phyloP scores from a whole-genome alignment of 1,139 yeast species.

The Protomyces inundatus region DNA sequence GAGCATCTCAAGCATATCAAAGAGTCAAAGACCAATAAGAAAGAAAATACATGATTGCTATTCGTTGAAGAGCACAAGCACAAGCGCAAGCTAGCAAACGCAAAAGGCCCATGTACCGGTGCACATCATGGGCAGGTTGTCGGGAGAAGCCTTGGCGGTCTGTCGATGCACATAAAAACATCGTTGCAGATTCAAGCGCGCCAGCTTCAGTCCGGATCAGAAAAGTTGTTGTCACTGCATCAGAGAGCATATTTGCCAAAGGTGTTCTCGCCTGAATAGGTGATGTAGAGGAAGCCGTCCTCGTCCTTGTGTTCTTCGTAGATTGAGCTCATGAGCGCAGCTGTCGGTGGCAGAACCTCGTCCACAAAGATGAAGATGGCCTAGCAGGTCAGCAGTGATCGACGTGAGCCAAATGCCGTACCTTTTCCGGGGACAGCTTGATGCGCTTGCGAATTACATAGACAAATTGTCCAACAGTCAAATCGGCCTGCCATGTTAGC shows the following conservation, averaged over 20 bases:
- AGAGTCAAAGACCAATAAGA: too few relatives aligned
- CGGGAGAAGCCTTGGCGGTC: too few relatives aligned
- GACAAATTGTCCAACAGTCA: constrained; percentile 96
- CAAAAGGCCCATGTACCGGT: too few relatives aligned
- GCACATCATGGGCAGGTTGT: too few relatives aligned
- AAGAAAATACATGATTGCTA: too few relatives aligned
- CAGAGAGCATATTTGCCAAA: not conserved
- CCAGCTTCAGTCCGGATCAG: too few relatives aligned
- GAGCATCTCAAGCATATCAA: too few relatives aligned
- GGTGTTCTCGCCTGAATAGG: constrained; percentile 36
- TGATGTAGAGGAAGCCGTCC: constrained; percentile 91
- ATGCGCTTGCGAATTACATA: constrained; percentile 95
- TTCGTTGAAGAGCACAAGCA: too few relatives aligned
- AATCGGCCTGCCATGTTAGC: constrained; percentile 49
- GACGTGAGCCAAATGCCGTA: constrained; percentile 37
- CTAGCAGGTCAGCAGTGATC: not conserved
- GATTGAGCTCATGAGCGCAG: constrained; percentile 88
- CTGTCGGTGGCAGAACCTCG: constrained; percentile 95
- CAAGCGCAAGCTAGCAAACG: too few relatives aligned
- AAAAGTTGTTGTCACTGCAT: not conserved
- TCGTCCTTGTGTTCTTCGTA: constrained; percentile 96
- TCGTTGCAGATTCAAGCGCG: too few relatives aligned
- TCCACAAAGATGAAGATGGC: constrained; percentile 44
- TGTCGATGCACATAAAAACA: too few relatives aligned
- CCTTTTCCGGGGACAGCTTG: constrained; percentile 94